These are phyloP conservation scores for Stemphylium lycopersici DNA, from an alignment of 2,329 filamentous ascomycete genomes.

Conservation along the genomic window DNA sequence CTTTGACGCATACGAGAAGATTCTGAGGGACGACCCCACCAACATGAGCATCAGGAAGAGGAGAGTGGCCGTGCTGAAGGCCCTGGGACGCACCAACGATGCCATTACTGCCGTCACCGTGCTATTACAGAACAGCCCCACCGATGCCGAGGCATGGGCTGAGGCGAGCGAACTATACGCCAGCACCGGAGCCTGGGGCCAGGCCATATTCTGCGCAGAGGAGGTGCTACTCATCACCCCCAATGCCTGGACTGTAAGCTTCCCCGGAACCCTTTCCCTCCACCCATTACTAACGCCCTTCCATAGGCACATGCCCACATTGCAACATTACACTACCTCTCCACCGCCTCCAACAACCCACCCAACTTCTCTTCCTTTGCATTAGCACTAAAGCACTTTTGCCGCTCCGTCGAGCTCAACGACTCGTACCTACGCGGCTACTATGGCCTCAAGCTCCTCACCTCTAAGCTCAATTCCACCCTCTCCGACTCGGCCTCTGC, in stretches of 20 bases:
- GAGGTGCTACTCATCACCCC: slow-evolving; percentile 86
- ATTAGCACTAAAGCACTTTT: slow-evolving; percentile 83
- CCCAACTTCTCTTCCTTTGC: slow-evolving; percentile 56
- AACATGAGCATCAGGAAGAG: slow-evolving; percentile 89
- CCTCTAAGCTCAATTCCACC: slow-evolving; percentile 43
- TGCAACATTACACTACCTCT: slow-evolving; percentile 82
- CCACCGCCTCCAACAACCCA: slow-evolving; percentile 46
- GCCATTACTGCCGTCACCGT: slow-evolving; percentile 76
- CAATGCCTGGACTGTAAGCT: slow-evolving; percentile 90
- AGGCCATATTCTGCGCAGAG: slow-evolving; percentile 87
- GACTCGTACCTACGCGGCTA: slow-evolving; percentile 91
- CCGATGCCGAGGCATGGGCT: slow-evolving; percentile 91
- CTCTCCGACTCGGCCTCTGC: slow-evolving; percentile 38
- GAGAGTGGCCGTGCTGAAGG: slow-evolving; percentile 77
- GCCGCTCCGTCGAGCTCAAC: slow-evolving; percentile 89
- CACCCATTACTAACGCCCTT: background rate
- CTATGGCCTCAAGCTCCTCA: slow-evolving; percentile 84
- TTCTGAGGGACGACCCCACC: slow-evolving; percentile 73
- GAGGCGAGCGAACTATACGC: slow-evolving; percentile 90
- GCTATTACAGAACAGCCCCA: slow-evolving; percentile 82
- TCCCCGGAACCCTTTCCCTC: background rate
- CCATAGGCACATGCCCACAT: slow-evolving; percentile 84
- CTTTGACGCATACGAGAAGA: slow-evolving; percentile 76
- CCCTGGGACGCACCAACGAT: slow-evolving; percentile 71
- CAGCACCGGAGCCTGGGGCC: slow-evolving; percentile 75